Evolutionary conservation across 2,329 filamentous ascomycete species (phyloP).

Genomic region (Trichoderma sp.): DNA sequence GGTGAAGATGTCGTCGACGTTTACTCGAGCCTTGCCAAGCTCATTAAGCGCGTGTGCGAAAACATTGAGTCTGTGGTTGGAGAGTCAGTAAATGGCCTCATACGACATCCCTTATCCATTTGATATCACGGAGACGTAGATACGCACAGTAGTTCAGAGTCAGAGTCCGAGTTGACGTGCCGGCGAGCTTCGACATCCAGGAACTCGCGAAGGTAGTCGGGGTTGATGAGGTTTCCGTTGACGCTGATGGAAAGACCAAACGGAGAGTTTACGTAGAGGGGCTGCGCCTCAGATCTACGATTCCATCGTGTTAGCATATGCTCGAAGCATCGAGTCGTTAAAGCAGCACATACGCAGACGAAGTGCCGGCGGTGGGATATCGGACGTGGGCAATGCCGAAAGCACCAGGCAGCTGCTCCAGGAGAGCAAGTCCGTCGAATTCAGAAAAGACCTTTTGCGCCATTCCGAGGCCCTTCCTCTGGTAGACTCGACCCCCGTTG

Average conservation of each 20-base stretch:
- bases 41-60: constrained; percentile 80
- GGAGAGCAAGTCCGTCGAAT: constrained; percentile 34
- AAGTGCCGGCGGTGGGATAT: constrained; percentile 87
- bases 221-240: constrained; percentile 86
- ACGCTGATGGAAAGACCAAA: constrained; percentile 80
- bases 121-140: not conserved
- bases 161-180: constrained; percentile 87
- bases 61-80: constrained; percentile 62
- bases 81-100: not conserved
- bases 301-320: constrained; percentile 34
- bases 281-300: constrained; percentile 77
- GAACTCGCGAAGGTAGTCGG: constrained; percentile 64
- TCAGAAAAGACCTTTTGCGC: constrained; percentile 39
- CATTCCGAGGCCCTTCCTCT: constrained; percentile 89
- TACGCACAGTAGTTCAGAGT: constrained; percentile 59
- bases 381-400: constrained; percentile 79
- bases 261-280: constrained; percentile 82
- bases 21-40: constrained; percentile 77
- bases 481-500: constrained; percentile 76
- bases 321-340: not conserved
- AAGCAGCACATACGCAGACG: constrained; percentile 41
- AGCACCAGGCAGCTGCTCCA: constrained; percentile 51
- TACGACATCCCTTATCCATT: constrained; percentile 10
- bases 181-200: constrained; percentile 77
- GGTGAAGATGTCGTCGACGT: constrained; percentile 73